These are phyloP conservation scores for Camellia oleifera DNA, from an alignment of 179 eudicot species.

Conservation along the genomic window DNA sequence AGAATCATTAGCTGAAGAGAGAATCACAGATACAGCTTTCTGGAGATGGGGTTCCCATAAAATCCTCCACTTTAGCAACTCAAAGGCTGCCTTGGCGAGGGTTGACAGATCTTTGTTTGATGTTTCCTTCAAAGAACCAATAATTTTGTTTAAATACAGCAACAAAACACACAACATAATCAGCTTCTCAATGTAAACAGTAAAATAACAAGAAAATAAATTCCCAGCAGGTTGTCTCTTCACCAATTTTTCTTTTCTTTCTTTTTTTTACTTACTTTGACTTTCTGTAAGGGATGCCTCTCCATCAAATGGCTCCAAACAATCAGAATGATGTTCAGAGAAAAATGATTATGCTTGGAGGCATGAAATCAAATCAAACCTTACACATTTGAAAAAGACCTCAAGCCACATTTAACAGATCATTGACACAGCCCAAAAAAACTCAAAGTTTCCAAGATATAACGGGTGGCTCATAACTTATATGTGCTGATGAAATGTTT, in stretches of 20 bases:
- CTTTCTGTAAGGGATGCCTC: background rate
- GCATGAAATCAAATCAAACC: background rate
- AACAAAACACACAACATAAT: background rate
- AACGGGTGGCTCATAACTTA: no score
- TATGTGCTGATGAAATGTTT: no score
- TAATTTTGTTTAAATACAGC: slow-evolving; percentile 14
- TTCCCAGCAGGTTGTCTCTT: background rate
- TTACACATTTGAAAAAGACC: background rate
- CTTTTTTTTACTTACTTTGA: background rate
- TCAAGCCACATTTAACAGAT: background rate
- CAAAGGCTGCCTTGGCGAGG: slow-evolving; percentile 96
- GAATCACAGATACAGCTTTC: slow-evolving; percentile 70
- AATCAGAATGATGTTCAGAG: background rate
- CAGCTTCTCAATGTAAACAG: background rate
- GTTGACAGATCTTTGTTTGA: slow-evolving; percentile 92
- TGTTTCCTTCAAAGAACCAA: slow-evolving; percentile 65
- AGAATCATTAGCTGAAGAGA: slow-evolving; percentile 76
- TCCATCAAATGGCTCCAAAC: background rate
- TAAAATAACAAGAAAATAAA: slow-evolving; percentile 1
- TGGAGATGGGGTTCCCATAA: slow-evolving; percentile 66
- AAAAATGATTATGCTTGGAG: background rate
- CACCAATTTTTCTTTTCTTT: background rate
- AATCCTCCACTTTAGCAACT: slow-evolving; percentile 85
- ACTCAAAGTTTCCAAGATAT: no score
- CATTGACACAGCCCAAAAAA: background rate